phyloP scores from a whole-genome alignment of 2,329 filamentous ascomycete genomes.

The Fusarium albidum region DNA sequence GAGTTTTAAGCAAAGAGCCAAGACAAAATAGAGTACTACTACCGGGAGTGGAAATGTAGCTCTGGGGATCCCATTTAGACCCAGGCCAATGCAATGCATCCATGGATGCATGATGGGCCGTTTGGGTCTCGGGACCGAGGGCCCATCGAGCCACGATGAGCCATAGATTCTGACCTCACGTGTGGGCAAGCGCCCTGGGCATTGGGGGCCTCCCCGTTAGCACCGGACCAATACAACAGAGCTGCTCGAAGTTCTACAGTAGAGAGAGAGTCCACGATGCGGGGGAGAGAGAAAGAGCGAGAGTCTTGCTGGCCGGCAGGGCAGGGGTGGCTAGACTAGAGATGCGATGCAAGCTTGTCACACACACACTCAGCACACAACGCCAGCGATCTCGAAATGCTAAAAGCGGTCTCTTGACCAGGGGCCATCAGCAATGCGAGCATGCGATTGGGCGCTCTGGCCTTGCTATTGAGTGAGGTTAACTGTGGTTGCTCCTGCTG shows the following conservation, averaged over 20 bases:
- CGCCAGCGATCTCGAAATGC: slow-evolving; percentile 18
- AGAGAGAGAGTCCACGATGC: slow-evolving; percentile 1
- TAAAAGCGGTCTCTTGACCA: slow-evolving; percentile 9
- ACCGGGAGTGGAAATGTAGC: slow-evolving; percentile 12
- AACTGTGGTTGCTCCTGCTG: slow-evolving; percentile 21
- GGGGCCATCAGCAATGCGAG: slow-evolving; percentile 11
- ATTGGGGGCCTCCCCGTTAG: not conserved
- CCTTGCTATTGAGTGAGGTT: not conserved
- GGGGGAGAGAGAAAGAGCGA: no score
- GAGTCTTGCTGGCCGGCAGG: not conserved
- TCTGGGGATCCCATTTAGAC: slow-evolving; percentile 18
- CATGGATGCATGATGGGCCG: slow-evolving; percentile 26
- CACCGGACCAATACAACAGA: slow-evolving; percentile 6
- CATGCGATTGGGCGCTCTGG: slow-evolving; percentile 24
- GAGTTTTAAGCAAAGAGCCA: slow-evolving; percentile 35
- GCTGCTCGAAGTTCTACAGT: no score
- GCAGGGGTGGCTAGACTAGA: slow-evolving; percentile 23
- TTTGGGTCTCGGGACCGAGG: not conserved
- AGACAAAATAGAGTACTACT: no score
- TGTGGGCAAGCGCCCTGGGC: slow-evolving; percentile 24
- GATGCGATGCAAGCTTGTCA: slow-evolving; percentile 35
- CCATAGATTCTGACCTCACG: slow-evolving; percentile 26
- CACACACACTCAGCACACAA: slow-evolving; percentile 26
- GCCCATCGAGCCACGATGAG: slow-evolving; percentile 28
- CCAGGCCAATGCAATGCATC: slow-evolving; percentile 30